A percentile compares a stretch with the other conserved stretches of the same genome.
phyloP scores from a whole-genome alignment of 164 flowering plant genomes.

The Protea cynaroides region DNA sequence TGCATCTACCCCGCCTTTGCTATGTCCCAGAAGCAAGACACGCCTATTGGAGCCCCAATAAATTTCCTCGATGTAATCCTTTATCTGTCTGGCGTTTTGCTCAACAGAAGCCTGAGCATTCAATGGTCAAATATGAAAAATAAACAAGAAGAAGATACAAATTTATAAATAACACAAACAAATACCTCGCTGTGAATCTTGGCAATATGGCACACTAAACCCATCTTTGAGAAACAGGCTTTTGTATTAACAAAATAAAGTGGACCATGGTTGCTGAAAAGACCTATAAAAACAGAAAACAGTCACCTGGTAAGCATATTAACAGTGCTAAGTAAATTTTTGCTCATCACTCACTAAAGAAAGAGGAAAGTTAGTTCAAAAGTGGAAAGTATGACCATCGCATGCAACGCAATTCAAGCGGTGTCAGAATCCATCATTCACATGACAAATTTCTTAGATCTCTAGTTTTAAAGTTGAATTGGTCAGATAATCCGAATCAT shows the following conservation, averaged over 20 bases:
- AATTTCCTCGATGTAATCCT: slow-evolving; percentile 84
- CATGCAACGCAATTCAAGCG: not conserved
- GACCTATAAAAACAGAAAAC: slow-evolving; percentile 45
- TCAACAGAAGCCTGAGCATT: slow-evolving; percentile 80
- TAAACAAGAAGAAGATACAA: not conserved
- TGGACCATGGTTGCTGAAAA: slow-evolving; percentile 98
- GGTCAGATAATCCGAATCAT: not conserved
- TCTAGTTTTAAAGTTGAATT: not conserved
- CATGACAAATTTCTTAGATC: not conserved
- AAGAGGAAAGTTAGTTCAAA: not conserved
- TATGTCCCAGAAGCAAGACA: slow-evolving; percentile 91
- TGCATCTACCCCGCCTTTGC: slow-evolving; percentile 96
- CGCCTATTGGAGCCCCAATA: slow-evolving; percentile 89
- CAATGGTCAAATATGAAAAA: slow-evolving; percentile 7
- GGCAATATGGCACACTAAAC: slow-evolving; percentile 92
- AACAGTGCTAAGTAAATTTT: not conserved
- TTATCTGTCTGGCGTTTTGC: slow-evolving; percentile 85
- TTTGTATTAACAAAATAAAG: slow-evolving; percentile 82
- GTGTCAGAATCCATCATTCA: not conserved
- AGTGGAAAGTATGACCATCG: too few species aligned
- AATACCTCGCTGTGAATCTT: slow-evolving; percentile 97
- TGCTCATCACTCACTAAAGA: not conserved
- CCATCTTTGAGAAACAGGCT: slow-evolving; percentile 80
- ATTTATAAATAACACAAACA: slow-evolving; percentile 1
- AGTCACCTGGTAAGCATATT: not conserved